Conservation (phyloP, 1,139 yeast species). For the Sugiyamaella japonica region DNA sequence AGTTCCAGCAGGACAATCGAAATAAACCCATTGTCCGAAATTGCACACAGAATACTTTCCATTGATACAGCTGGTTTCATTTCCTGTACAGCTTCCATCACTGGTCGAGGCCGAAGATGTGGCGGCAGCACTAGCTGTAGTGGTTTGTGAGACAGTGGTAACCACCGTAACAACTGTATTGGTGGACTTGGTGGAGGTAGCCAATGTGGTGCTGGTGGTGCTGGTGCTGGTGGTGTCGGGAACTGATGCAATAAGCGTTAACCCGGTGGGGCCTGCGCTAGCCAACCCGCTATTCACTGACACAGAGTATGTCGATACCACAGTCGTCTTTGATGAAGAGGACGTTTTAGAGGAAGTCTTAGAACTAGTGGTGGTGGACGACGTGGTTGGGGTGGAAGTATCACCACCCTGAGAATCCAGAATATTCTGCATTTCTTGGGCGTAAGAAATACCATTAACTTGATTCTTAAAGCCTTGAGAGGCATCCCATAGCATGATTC, state of each 20-base stretch:
- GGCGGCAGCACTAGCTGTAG: slow-evolving; percentile 15
- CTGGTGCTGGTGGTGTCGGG: slow-evolving; percentile 27
- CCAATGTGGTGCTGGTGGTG: no score
- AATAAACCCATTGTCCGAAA: slow-evolving; percentile 54
- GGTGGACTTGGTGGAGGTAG: slow-evolving; percentile 17
- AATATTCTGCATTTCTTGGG: slow-evolving; percentile 46
- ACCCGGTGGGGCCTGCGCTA: slow-evolving; percentile 9
- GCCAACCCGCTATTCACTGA: slow-evolving; percentile 2
- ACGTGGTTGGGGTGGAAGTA: slow-evolving; percentile 14
- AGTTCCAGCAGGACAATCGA: slow-evolving; percentile 59
- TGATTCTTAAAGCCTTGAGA: slow-evolving; percentile 67
- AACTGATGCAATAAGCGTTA: slow-evolving; percentile 22
- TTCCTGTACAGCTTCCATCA: slow-evolving; percentile 46
- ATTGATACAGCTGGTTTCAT: slow-evolving; percentile 51
- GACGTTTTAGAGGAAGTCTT: slow-evolving; percentile 1
- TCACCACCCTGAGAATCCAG: slow-evolving; percentile 31
- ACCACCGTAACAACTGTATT: not conserved
- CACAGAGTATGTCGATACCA: slow-evolving; percentile 12
- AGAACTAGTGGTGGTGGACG: slow-evolving; percentile 5
- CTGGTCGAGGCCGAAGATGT: slow-evolving; percentile 24
- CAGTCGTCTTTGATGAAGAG: not conserved
- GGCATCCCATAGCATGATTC: slow-evolving; percentile 91
- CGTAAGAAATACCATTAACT: slow-evolving; percentile 48
- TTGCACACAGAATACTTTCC: slow-evolving; percentile 57
- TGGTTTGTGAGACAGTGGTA: no score